These are phyloP conservation scores for Tricholomella constricta DNA, from an alignment of 768 basidiomycete species.

Conservation along the genomic window DNA sequence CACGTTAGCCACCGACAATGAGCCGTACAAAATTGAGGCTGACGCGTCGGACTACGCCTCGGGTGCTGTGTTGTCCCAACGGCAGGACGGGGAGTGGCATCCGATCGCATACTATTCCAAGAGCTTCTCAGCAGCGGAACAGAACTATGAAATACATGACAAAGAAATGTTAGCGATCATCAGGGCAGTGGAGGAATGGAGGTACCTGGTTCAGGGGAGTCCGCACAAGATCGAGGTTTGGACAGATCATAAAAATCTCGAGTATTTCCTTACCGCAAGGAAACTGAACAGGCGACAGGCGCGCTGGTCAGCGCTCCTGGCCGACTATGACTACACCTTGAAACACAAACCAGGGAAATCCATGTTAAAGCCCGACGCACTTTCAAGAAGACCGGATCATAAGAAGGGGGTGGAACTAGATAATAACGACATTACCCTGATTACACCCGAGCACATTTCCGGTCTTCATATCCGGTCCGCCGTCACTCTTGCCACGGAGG, in stretches of 20 bases:
- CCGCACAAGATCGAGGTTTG: constrained; percentile 29
- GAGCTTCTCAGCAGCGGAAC: too few relatives aligned
- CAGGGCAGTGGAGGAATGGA: constrained; percentile 25
- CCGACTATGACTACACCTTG: constrained; percentile 38
- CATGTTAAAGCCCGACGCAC: too few relatives aligned
- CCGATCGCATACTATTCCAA: constrained; percentile 52
- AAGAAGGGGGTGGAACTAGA: constrained; percentile 6
- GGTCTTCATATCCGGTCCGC: constrained; percentile 1
- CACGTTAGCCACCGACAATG: background rate
- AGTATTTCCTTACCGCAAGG: constrained; percentile 41
- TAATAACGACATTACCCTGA: background rate
- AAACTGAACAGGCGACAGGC: too few relatives aligned
- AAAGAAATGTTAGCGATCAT: constrained; percentile 52
- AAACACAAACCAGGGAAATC: too few relatives aligned
- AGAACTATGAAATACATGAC: constrained; percentile 53
- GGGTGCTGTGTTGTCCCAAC: constrained; percentile 30
- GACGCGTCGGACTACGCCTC: constrained; percentile 34
- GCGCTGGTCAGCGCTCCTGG: constrained; percentile 39
- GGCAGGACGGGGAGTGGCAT: constrained; percentile 24
- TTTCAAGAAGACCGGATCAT: constrained; percentile 27
- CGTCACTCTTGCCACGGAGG: constrained; percentile 5
- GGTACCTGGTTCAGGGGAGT: too few relatives aligned
- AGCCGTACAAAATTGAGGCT: constrained; percentile 17
- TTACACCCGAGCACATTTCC: constrained; percentile 11
- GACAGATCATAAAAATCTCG: constrained; percentile 42